Conservation (phyloP, 2,329 filamentous ascomycete genomes). For the Sphaerostilbella broomeana region DNA sequence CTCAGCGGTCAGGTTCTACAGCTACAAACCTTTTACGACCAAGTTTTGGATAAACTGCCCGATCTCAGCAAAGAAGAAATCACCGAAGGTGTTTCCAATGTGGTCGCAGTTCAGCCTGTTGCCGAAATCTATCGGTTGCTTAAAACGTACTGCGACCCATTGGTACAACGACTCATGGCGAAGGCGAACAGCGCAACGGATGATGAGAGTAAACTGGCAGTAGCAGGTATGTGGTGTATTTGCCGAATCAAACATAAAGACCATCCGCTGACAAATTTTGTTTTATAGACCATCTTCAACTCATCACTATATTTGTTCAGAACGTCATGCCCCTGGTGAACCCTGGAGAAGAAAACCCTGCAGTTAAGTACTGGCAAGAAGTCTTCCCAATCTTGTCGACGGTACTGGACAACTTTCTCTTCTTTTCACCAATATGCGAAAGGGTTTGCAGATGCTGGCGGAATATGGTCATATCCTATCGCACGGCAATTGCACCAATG, state of each 20-base stretch:
- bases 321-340: constrained; percentile 67
- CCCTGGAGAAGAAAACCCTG: constrained; percentile 70
- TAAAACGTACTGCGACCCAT: constrained; percentile 88
- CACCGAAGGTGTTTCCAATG: constrained; percentile 88
- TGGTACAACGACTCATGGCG: constrained; percentile 76
- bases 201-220: constrained; percentile 73
- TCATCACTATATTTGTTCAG: constrained; percentile 87
- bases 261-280: constrained; percentile 16
- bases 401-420: constrained; percentile 80
- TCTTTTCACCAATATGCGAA: constrained; percentile 84
- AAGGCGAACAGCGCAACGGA: constrained; percentile 81
- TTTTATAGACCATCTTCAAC: constrained; percentile 69
- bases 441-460: constrained; percentile 92
- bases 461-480: constrained; percentile 93
- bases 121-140: constrained; percentile 76
- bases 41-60: constrained; percentile 79
- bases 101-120: constrained; percentile 78
- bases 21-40: constrained; percentile 87
- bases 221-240: constrained; percentile 58
- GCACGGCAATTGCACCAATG: constrained; percentile 79
- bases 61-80: constrained; percentile 88
- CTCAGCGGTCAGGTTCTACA: constrained; percentile 78
- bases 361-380: constrained; percentile 93
- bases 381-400: constrained; percentile 82
- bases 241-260: background rate